Conservation (phyloP, 345 rosid genomes). For the Eucalyptus microcorys region DNA sequence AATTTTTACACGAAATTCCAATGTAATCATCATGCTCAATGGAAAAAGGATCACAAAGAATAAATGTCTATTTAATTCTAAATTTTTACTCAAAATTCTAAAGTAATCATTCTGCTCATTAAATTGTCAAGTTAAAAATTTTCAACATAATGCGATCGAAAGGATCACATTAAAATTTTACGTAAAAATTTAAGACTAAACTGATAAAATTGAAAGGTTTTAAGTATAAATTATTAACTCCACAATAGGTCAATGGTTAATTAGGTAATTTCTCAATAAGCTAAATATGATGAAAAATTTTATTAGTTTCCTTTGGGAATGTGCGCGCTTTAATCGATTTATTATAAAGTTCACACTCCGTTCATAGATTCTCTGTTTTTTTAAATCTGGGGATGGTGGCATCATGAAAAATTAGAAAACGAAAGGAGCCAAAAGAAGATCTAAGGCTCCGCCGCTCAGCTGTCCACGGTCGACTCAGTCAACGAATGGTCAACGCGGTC, state of each 20-base stretch:
- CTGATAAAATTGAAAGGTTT: accelerated
- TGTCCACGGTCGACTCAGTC: no score
- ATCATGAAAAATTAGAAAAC: not conserved
- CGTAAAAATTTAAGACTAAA: no score
- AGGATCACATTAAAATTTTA: no score
- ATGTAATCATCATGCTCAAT: no score
- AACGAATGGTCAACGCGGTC: no score
- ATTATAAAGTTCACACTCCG: not conserved
- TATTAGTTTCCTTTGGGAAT: not conserved
- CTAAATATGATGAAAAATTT: not conserved
- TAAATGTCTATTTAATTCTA: no score
- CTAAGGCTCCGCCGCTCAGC: not conserved
- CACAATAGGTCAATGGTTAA: accelerated
- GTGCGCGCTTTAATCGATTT: no score
- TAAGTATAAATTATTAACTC: no score
- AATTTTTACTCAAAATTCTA: accelerated
- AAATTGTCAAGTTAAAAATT: no score
- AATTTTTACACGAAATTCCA: accelerated
- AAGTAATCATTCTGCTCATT: accelerated
- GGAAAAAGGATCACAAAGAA: no score
- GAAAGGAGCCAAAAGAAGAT: not conserved
- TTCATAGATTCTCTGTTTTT: not conserved
- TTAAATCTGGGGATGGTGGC: no score
- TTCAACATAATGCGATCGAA: accelerated
- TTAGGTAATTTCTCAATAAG: not conserved